These are phyloP conservation scores for Sextonia rubra DNA, from an alignment of 164 flowering plant species.

Conservation along the genomic window DNA sequence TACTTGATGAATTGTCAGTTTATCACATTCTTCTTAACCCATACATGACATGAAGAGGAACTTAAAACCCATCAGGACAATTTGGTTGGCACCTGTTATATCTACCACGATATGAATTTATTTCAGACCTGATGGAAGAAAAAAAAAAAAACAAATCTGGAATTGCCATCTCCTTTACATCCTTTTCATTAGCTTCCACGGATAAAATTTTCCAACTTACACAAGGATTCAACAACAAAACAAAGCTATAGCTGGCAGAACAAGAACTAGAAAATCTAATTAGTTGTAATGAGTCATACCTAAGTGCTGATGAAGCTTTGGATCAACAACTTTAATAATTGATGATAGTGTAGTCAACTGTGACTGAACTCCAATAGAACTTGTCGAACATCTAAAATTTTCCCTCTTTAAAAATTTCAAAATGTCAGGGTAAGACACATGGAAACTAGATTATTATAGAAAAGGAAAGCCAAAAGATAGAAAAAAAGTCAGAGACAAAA, in stretches of 20 bases:
- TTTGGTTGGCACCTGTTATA: background rate
- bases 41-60: background rate
- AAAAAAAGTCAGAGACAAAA: background rate
- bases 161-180: background rate
- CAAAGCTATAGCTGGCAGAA: background rate
- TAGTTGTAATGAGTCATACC: slow-evolving; percentile 46
- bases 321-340: slow-evolving; percentile 72
- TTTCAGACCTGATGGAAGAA: background rate
- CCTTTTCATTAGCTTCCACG: background rate
- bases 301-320: slow-evolving; percentile 89
- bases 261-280: background rate
- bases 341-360: slow-evolving; percentile 64
- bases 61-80: background rate
- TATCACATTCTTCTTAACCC: background rate
- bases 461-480: background rate
- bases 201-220: background rate
- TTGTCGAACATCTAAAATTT: slow-evolving; percentile 62
- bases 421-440: slow-evolving; percentile 4
- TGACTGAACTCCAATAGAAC: slow-evolving; percentile 81
- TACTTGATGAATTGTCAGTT: background rate
- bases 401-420: slow-evolving; percentile 48
- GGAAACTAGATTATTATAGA: slow-evolving; percentile 8
- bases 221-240: background rate
- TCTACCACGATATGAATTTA: background rate
- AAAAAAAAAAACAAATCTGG: background rate